These are phyloP conservation scores for Cystobasidium tubakii DNA, from an alignment of 768 basidiomycete genomes.

Conservation along the genomic window DNA sequence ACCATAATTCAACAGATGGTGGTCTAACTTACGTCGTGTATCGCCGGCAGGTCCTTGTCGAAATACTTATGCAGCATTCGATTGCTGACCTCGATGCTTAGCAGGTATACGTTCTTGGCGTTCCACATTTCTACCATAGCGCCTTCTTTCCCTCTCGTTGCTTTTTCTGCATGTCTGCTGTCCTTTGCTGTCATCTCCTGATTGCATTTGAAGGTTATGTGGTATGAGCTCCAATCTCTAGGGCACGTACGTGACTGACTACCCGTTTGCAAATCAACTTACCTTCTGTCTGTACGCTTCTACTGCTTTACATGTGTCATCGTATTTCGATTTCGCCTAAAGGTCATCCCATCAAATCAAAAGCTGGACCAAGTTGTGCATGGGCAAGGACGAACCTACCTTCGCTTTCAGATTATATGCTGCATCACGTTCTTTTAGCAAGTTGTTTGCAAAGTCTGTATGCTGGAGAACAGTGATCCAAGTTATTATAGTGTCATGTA, in stretches of 20 bases:
- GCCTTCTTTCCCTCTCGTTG: neutral
- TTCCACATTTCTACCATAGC: constrained; percentile 30
- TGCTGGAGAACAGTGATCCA: constrained; percentile 10
- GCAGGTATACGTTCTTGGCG: constrained; percentile 28
- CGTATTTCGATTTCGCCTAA: constrained; percentile 26
- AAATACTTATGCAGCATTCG: constrained; percentile 29
- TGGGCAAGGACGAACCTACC: neutral
- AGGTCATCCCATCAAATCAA: neutral
- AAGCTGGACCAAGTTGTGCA: neutral
- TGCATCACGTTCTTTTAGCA: constrained; percentile 23
- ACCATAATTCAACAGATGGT: too few relatives aligned
- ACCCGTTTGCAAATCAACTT: neutral
- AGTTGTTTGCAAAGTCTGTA: constrained; percentile 19
- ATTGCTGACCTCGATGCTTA: constrained; percentile 32
- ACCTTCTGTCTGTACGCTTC: constrained; percentile 30
- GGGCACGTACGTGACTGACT: neutral
- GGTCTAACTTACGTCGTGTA: constrained; percentile 21
- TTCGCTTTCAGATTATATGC: constrained; percentile 31
- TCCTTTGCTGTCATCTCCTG: neutral
- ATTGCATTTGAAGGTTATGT: neutral
- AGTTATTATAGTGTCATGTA: too few relatives aligned
- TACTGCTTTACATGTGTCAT: constrained; percentile 17
- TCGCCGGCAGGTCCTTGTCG: constrained; percentile 26
- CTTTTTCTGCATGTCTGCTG: constrained; percentile 25
- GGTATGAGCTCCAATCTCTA: too few relatives aligned